These are phyloP conservation scores for Candida nemodendra DNA, from an alignment of 805 yeast species.

Conservation along the genomic window DNA sequence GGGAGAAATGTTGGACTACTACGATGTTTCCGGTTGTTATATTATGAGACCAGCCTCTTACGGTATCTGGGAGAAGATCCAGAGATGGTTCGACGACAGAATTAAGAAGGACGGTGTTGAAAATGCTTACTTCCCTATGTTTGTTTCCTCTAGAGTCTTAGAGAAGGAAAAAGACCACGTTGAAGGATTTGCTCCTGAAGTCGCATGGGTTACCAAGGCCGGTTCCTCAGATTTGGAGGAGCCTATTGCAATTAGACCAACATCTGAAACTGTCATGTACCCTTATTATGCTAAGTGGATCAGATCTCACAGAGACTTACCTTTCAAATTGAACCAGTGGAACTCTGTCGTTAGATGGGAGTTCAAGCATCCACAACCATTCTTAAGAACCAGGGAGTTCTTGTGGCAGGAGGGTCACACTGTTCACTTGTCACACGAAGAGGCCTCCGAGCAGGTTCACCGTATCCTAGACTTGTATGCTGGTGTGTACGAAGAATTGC, in stretches of 20 bases:
- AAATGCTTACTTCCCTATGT: slow-evolving; percentile 98
- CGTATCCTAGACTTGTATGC: slow-evolving; percentile 86
- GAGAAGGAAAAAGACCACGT: slow-evolving; percentile 98
- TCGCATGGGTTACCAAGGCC: slow-evolving; percentile 99
- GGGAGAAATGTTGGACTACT: slow-evolving; percentile 98
- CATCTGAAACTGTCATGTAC: slow-evolving; percentile 99
- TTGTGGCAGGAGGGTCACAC: slow-evolving; percentile 99
- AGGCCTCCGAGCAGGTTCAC: slow-evolving; percentile 78
- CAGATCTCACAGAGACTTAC: slow-evolving; percentile 96
- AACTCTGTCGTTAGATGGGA: slow-evolving; percentile 99
- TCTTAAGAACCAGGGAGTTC: slow-evolving; percentile 97
- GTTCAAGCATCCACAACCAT: slow-evolving; percentile 99
- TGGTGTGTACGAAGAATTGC: slow-evolving; percentile 80
- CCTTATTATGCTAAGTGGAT: slow-evolving; percentile 99
- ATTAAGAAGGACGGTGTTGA: slow-evolving; percentile 89
- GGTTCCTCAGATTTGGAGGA: slow-evolving; percentile 93
- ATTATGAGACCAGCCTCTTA: slow-evolving; percentile 96
- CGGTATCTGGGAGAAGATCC: slow-evolving; percentile 92
- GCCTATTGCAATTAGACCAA: slow-evolving; percentile 98
- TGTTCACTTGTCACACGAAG: slow-evolving; percentile 83
- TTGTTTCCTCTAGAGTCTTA: slow-evolving; percentile 86
- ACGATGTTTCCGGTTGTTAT: slow-evolving; percentile 98
- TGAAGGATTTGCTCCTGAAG: slow-evolving; percentile 99
- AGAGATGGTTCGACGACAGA: slow-evolving; percentile 73
- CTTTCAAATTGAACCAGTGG: slow-evolving; percentile 97